Evolutionary conservation across 352 stramenopile genomes (phyloP), one percentile per base, ranked within the genome.

Genomic region (Pythium brachiatum): DNA sequence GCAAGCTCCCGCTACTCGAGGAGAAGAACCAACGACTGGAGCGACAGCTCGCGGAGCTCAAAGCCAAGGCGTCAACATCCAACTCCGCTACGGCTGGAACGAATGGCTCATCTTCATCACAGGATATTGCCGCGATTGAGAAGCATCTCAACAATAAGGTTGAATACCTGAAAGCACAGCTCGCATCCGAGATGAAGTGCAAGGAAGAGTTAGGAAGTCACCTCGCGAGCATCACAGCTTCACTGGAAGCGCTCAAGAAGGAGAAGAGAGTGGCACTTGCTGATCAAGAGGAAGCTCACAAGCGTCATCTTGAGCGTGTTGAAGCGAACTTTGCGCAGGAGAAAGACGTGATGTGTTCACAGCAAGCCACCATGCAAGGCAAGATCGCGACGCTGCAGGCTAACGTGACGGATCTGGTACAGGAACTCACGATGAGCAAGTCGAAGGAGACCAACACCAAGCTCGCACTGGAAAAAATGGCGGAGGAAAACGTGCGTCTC

Each of bases 141-240:
- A 93, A 90, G n/a, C 71, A 89, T 16, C 64, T 89, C 5, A 76
- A 66, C 54, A 88, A 93, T 66, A 93, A 94, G 47, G 73, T 95
- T 16, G 83, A 92, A 36, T 94, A 95, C 53, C 60, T 95, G 15
- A 92, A 94, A 57, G 85, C 84, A 0, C 85, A 94, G 54, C 60
- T 95, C 1, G 73, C 82, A 29, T 94, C 85, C 0, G 86, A 95
- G 55, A 92, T 92, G 71, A 89, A 87, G 52, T 94, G 86, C 55
- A 92, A 92, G 60, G 84, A 95, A 62, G 86, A 95, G 53, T 70
- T 95, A 4, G 85, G 85, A 0, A 74, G 55, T 3, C 83, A 90
- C 53, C 59, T 94, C 1, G 80, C 78, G 0, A 71, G 88, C 4
- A 73, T 94, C 16, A 90, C 83, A 7, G 71, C 60, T 16, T 69